Evolutionary conservation across 2,329 filamentous ascomycete species (phyloP), one percentile per base, ranked within the genome.

Genomic region (Colletotrichum scovillei): DNA sequence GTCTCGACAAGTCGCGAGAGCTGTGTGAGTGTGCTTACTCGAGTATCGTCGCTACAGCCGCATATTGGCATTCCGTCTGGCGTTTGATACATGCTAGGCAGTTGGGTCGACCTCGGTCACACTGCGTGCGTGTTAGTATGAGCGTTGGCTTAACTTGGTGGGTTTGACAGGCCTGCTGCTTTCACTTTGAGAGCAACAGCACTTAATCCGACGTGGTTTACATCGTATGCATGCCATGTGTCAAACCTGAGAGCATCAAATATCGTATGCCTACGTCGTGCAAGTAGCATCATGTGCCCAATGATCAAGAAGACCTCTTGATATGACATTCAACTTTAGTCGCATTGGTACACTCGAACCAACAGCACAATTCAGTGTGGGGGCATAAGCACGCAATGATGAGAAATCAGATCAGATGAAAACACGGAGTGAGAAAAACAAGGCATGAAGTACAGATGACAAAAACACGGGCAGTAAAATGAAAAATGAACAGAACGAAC

Each of bases 21-120:
- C 6, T 19, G 22, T 28, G 2, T 28, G 2, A 38, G 12, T 19
- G 24, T 26, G 85, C 90, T 82, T 84, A 93, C 91, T 94, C 93
- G 56, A 95, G 89, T 52, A 95, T 84, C 79, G 95, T 94, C 58
- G 94, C 94, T 35, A 95, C 92, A 63, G 91, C 89, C 0, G 92
- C 93, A 84, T 95, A 95, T 81, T 88, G 89, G 83, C 94, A 96
- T 76, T 90, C 87, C 0, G 92, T 93, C 80, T 95, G 92, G 57
- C 94, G 87, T 82, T 95, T 95, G 78, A 94, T 91, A 80, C 91
- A 92, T 67, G 91, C 90, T 77, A 92, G 84, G 78, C 91, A 92
- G 81, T 91, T 88, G 63, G 93, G 94, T 77, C 93, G 86, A 52
- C 89, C 92, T 79, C 93, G 88, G 81, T 95, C 93, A 80, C 93